Evolutionary conservation across 179 eudicot species (phyloP), one percentile per base, ranked within the genome.

Genomic region (Beta lomatogona): DNA sequence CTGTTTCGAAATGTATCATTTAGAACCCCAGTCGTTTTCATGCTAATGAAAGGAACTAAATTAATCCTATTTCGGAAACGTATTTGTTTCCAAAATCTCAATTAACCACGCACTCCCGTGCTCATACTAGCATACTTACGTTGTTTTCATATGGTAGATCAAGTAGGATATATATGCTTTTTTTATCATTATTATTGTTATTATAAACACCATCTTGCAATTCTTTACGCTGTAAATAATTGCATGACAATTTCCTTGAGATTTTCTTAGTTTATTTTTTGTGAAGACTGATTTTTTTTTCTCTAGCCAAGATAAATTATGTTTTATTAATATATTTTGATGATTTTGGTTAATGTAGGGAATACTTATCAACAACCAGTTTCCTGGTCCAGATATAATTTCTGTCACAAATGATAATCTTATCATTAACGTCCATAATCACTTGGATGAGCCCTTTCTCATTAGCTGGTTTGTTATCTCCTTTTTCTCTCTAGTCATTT

Each of bases 341-440:
- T 50, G 75, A 67, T 45, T 59, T 61, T 25, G 6, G 11, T 48
- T 4, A 69, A 72, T 88, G 81, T 88, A 94, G 98, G 98, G 92
- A 21, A 94, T 94, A 75, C 85, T 92, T 68, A 90, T 94, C 77
- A 94, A 94, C 79, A 93, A 91, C 0, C 91, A 90, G 82, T 94
- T 92, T 81, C 98, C 98, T 1, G 98, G 98, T 19, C 98, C 97
- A 52, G 92, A 92, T 22, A 88, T 94, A 59, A 64, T 89, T 55
- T 81, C 88, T 1, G 92, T 86, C 18, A 94, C 97, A 50, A 94
- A 92, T 46, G 95, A 94, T 73, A 94, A 94, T 78, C 87, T 94
- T 68, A 80, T 92, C 13, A 87, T 94, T 85, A 93, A 94, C 75
- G 93, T 94, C 19, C 67, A 73, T 63, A 94, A 92, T 69, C 59